These are phyloP conservation scores for Kregervanrija pseudodelftensis DNA, from an alignment of 805 yeast genomes.

Conservation along the genomic window DNA sequence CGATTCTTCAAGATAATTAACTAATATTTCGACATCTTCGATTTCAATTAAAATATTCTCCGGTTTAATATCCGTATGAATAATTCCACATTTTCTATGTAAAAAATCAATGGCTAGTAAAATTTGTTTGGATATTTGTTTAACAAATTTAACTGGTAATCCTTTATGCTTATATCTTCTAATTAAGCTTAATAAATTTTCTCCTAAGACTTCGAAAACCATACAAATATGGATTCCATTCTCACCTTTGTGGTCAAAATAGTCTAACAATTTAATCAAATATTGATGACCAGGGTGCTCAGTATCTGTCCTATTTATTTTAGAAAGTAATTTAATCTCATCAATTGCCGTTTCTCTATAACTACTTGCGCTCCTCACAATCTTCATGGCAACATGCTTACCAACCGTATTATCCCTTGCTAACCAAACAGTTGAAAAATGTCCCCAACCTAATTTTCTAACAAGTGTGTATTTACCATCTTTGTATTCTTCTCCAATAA, in stretches of 20 bases:
- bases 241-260: slow-evolving; percentile 80
- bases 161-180: slow-evolving; percentile 52
- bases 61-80: slow-evolving; percentile 73
- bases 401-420: slow-evolving; percentile 55
- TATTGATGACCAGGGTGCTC: slow-evolving; percentile 77
- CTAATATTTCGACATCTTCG: slow-evolving; percentile 45
- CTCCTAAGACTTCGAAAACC: slow-evolving; percentile 98
- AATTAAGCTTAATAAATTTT: slow-evolving; percentile 79
- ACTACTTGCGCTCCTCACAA: slow-evolving; percentile 84
- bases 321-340: slow-evolving; percentile 75
- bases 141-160: slow-evolving; percentile 47
- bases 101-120: slow-evolving; percentile 49
- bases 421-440: slow-evolving; percentile 92
- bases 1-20: slow-evolving; percentile 35
- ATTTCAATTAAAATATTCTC: slow-evolving; percentile 57
- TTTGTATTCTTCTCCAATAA: slow-evolving; percentile 78
- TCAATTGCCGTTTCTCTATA: slow-evolving; percentile 93
- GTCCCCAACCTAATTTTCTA: slow-evolving; percentile 98
- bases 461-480: slow-evolving; percentile 65
- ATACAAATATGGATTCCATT: slow-evolving; percentile 92
- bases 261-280: slow-evolving; percentile 74
- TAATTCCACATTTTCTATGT: slow-evolving; percentile 56
- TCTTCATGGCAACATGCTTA: slow-evolving; percentile 86
- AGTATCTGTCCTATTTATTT: slow-evolving; percentile 53
- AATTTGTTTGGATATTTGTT: slow-evolving; percentile 52